Evolutionary conservation across 2,329 filamentous ascomycete genomes (phyloP).

Genomic region (Alternaria sp.): DNA sequence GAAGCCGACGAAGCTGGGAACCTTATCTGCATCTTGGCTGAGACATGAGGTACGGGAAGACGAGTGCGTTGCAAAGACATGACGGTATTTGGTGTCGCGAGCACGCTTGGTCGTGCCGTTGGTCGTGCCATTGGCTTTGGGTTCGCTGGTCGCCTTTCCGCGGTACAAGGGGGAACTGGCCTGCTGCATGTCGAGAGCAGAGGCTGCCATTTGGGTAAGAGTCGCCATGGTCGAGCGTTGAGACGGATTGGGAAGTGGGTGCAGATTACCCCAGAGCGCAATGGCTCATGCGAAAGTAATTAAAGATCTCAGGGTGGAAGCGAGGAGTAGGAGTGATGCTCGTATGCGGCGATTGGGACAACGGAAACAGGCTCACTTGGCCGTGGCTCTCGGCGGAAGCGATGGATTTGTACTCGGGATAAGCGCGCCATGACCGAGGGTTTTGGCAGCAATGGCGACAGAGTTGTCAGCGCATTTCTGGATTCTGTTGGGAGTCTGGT

Average conservation of each 20-base stretch:
- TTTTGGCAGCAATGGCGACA: constrained; percentile 16
- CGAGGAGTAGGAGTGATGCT: constrained; percentile 20
- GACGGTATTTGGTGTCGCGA: constrained; percentile 76
- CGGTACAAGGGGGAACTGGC: constrained; percentile 37
- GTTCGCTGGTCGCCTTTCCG: constrained; percentile 32
- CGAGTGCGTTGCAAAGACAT: constrained; percentile 88
- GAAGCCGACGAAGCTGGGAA: constrained; percentile 91
- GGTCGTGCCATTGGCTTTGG: constrained; percentile 23
- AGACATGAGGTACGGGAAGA: constrained; percentile 77
- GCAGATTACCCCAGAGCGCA: constrained; percentile 9
- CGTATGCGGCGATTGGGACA: constrained; percentile 23
- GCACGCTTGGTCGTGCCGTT: constrained; percentile 29
- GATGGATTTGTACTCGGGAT: constrained; percentile 10
- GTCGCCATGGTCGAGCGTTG: constrained; percentile 43
- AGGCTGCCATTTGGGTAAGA: constrained; percentile 32
- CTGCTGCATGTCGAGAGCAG: constrained; percentile 32
- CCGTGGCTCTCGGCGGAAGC: constrained; percentile 19
- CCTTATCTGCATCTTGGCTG: constrained; percentile 78
- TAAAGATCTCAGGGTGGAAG: constrained; percentile 10
- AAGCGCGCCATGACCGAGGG: constrained; percentile 21
- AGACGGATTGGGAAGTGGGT: constrained; percentile 10
- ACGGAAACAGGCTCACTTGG: constrained; percentile 33
- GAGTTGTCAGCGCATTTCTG: constrained; percentile 19
- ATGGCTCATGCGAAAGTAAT: constrained; percentile 12
- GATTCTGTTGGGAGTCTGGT: constrained; percentile 31